Evolutionary conservation across 2,329 filamentous ascomycete species (phyloP).

Genomic region (Colletotrichum liriopes): DNA sequence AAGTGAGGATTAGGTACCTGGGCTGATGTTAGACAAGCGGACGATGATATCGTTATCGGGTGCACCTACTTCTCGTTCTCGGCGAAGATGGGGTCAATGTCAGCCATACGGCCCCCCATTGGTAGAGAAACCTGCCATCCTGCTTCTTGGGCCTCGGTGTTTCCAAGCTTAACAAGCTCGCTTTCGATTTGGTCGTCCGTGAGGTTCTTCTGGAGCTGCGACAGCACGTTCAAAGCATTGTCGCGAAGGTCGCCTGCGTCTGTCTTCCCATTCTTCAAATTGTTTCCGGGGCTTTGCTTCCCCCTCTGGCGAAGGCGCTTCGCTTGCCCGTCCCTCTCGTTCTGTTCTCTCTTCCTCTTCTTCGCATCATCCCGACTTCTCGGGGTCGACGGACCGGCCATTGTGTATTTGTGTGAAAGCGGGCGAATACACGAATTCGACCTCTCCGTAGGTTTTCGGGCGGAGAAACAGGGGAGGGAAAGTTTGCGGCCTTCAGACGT

Average conservation of each 20-base stretch:
- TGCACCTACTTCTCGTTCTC: slow-evolving; percentile 71
- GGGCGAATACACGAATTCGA: background rate
- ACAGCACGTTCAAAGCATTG: slow-evolving; percentile 42
- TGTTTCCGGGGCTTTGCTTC: slow-evolving; percentile 45
- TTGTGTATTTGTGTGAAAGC: slow-evolving; percentile 44
- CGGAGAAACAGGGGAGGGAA: slow-evolving; percentile 1
- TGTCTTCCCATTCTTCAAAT: slow-evolving; percentile 22
- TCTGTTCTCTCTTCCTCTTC: slow-evolving; percentile 64
- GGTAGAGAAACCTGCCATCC: slow-evolving; percentile 75
- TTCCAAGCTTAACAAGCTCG: slow-evolving; percentile 33
- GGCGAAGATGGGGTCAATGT: slow-evolving; percentile 76
- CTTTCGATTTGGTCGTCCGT: slow-evolving; percentile 38
- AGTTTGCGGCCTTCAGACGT: slow-evolving; percentile 18
- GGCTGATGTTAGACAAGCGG: slow-evolving; percentile 46
- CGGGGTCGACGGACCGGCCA: slow-evolving; percentile 54
- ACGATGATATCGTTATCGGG: slow-evolving; percentile 26
- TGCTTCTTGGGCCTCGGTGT: slow-evolving; percentile 43
- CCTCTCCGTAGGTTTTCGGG: background rate
- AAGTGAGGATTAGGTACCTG: slow-evolving; percentile 83
- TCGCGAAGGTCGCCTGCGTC: slow-evolving; percentile 39
- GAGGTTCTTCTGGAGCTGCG: slow-evolving; percentile 36
- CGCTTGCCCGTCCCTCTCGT: slow-evolving; percentile 58
- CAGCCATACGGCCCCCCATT: slow-evolving; percentile 76
- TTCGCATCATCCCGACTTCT: slow-evolving; percentile 56
- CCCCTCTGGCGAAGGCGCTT: slow-evolving; percentile 54